A percentile compares a stretch with the other conserved stretches of the same genome.
Evolutionary conservation across 305 asterid genomes (phyloP).

Genomic region (Solanum hybrid): DNA sequence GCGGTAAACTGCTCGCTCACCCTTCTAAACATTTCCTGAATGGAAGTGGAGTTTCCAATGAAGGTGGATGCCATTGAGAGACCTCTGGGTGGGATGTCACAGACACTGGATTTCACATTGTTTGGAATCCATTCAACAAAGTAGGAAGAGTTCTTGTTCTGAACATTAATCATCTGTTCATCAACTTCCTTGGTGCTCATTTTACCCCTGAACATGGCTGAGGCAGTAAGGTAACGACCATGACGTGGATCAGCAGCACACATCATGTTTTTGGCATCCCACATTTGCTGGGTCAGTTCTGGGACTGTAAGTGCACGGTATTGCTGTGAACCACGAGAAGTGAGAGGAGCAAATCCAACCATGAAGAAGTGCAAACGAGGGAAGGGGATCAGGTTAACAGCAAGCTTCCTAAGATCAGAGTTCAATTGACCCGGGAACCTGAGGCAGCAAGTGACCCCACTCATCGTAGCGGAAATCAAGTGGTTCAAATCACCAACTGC

Average conservation of each 20-base stretch:
- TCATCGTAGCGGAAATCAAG: constrained; percentile 71
- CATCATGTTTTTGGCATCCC: constrained; percentile 87
- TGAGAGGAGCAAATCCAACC: constrained; percentile 72
- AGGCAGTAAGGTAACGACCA: constrained; percentile 74
- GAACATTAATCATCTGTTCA: constrained; percentile 77
- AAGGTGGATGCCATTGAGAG: constrained; percentile 82
- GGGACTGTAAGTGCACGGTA: constrained; percentile 78
- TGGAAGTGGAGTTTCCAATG: constrained; percentile 78
- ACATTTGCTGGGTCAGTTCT: constrained; percentile 78
- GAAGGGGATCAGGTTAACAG: constrained; percentile 73
- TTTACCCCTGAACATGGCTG: constrained; percentile 78
- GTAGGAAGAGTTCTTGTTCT: constrained; percentile 77
- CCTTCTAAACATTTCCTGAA: constrained; percentile 75
- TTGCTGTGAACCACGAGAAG: constrained; percentile 76
- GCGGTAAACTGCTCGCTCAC: constrained; percentile 83
- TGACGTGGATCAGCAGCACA: constrained; percentile 83
- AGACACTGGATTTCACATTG: constrained; percentile 80
- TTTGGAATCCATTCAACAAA: constrained; percentile 85
- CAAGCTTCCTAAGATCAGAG: constrained; percentile 71
- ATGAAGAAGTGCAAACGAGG: constrained; percentile 78
- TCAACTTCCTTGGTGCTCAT: constrained; percentile 77
- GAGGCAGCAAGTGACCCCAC: constrained; percentile 76
- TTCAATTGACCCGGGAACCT: constrained; percentile 79
- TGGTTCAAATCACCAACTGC: constrained; percentile 69
- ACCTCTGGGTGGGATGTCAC: constrained; percentile 85